Conservation (phyloP, 768 basidiomycete species). For the Boletus edulis region DNA sequence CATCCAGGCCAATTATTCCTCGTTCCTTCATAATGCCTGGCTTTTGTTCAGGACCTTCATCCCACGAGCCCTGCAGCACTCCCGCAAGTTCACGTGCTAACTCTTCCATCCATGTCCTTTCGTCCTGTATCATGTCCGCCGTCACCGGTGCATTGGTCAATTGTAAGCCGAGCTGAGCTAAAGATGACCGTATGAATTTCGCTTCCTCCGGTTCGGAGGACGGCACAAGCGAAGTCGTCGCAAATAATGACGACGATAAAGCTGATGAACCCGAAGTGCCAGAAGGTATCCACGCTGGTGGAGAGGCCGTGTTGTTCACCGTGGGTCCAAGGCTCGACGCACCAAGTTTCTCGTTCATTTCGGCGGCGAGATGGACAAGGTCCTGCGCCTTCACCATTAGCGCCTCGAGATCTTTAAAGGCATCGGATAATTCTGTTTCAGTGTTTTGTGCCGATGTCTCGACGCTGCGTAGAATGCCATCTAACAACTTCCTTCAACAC, state of each 20-base stretch:
- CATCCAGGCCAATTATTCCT: conserved; percentile 84
- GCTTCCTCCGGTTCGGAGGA: conserved; percentile 74
- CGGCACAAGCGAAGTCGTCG: conserved; percentile 32
- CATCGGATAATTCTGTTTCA: conserved; percentile 66
- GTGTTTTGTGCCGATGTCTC: conserved; percentile 63
- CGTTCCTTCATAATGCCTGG: conserved; percentile 69
- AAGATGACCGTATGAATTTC: conserved; percentile 82
- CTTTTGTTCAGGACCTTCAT: conserved; percentile 14
- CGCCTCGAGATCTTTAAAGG: conserved; percentile 84
- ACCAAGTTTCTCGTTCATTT: conserved; percentile 81
- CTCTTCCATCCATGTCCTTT: conserved; percentile 73
- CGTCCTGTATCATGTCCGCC: conserved; percentile 83
- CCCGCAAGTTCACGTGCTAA: conserved; percentile 79
- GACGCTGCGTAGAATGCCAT: conserved; percentile 78
- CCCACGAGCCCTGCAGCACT: conserved; percentile 54
- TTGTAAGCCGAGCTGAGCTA: conserved; percentile 86
- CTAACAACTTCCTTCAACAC: conserved; percentile 38
- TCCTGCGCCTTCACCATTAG: conserved; percentile 89
- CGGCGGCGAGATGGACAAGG: conserved; percentile 87
- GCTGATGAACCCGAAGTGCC: conserved; percentile 18
- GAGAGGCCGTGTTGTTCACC: neutral
- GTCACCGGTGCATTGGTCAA: conserved; percentile 81
- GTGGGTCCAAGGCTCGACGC: conserved; percentile 29
- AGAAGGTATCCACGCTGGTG: conserved; percentile 17
- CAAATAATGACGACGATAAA: conserved; percentile 24